A percentile compares a stretch with the other conserved stretches of the same genome.
Evolutionary conservation across 306 rosid genomes (phyloP).

Genomic region (Trifolium subterraneum): DNA sequence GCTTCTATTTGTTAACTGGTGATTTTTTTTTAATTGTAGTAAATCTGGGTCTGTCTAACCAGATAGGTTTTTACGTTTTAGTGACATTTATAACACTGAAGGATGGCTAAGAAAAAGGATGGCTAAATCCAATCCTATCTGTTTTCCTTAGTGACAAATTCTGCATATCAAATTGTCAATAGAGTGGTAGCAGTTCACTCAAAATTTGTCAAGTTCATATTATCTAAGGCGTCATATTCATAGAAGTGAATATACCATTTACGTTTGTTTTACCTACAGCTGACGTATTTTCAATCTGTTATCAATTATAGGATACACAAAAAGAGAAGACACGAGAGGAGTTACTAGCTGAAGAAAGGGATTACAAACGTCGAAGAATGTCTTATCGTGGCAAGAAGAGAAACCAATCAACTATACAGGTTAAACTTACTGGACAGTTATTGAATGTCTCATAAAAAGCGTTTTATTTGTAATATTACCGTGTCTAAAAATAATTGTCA

Average conservation of each 20-base stretch:
- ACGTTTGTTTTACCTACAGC: neutral
- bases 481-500: too few species aligned
- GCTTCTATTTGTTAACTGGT: neutral
- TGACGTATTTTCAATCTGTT: constrained; percentile 3
- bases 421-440: constrained; percentile 44
- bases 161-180: neutral
- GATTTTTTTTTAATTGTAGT: neutral
- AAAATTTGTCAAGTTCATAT: constrained; percentile 17
- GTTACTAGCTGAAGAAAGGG: constrained; percentile 93
- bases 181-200: constrained; percentile 9
- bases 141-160: neutral
- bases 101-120: constrained; percentile 3
- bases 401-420: constrained; percentile 76
- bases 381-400: constrained; percentile 94
- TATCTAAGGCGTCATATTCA: constrained; percentile 4
- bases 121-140: neutral
- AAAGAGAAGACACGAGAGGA: constrained; percentile 84
- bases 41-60: neutral
- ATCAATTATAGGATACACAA: constrained; percentile 58
- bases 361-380: constrained; percentile 93
- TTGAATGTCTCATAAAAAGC: neutral
- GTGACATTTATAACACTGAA: neutral
- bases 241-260: constrained; percentile 23
- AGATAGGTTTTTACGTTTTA: neutral
- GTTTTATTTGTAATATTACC: too few species aligned